These are phyloP conservation scores for Fomitopsis palustris DNA, from an alignment of 1,284 basidiomycete species.

Conservation along the genomic window DNA sequence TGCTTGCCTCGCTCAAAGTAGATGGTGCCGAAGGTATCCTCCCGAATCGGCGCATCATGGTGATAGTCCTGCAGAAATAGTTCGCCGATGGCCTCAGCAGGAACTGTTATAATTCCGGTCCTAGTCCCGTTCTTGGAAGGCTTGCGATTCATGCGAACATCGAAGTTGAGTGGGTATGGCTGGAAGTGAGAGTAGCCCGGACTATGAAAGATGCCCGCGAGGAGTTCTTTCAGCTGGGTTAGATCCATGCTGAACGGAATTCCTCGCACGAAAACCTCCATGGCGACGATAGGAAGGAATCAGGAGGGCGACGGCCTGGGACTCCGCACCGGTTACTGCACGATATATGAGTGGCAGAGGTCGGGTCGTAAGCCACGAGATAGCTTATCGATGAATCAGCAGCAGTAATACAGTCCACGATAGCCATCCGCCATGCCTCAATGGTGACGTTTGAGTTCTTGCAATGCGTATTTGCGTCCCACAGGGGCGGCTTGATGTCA, in stretches of 20 bases:
- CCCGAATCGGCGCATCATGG: conserved; percentile 10
- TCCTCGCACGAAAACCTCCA: conserved; percentile 36
- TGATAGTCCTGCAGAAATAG: conserved; percentile 46
- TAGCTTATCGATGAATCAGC: background rate
- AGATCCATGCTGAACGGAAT: conserved; percentile 32
- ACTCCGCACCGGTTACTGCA: background rate
- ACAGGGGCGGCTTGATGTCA: background rate
- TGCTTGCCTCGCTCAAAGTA: conserved; percentile 36
- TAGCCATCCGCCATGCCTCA: background rate
- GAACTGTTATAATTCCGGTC: conserved; percentile 47
- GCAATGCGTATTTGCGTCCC: no score
- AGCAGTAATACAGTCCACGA: background rate
- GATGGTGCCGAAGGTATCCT: conserved; percentile 32
- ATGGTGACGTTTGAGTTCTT: no score
- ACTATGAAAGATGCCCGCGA: conserved; percentile 45
- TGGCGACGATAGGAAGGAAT: conserved; percentile 5
- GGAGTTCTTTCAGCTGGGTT: conserved; percentile 32
- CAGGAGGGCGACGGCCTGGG: background rate
- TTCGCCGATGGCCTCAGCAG: conserved; percentile 33
- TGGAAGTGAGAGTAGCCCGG: conserved; percentile 32
- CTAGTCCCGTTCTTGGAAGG: conserved; percentile 31
- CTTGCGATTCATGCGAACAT: conserved; percentile 30
- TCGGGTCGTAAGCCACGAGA: background rate
- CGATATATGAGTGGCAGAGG: background rate
- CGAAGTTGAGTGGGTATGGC: conserved; percentile 42